Percentiles rank a stretch among this genome's conserved stretches.
Evolutionary conservation across 2,329 filamentous ascomycete species (phyloP).

Genomic region (Trichothecium roseum): DNA sequence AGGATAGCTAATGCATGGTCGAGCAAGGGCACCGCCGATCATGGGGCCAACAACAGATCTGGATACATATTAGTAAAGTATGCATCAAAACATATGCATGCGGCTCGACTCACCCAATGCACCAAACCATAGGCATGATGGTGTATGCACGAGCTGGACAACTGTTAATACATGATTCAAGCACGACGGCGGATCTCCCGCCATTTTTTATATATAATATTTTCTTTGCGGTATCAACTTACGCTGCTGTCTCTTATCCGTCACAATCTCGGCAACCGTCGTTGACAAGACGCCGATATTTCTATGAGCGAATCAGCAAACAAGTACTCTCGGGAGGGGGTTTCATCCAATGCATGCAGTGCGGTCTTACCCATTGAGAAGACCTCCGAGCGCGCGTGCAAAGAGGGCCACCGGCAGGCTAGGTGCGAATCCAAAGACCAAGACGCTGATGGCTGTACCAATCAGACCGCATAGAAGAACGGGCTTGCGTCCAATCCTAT

Average conservation of each 20-base stretch:
- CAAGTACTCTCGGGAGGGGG: constrained; percentile 5
- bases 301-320: constrained; percentile 26
- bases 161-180: constrained; percentile 13
- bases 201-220: too few species aligned
- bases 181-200: background rate
- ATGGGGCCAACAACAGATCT: constrained; percentile 87
- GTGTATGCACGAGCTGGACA: constrained; percentile 74
- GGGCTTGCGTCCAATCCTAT: constrained; percentile 84
- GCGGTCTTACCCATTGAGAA: constrained; percentile 68
- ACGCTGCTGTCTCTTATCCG: constrained; percentile 88
- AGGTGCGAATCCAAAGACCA: constrained; percentile 83
- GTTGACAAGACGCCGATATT: constrained; percentile 95
- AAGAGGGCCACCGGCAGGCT: constrained; percentile 75
- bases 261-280: constrained; percentile 88
- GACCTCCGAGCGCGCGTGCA: constrained; percentile 78
- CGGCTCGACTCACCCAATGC: constrained; percentile 57
- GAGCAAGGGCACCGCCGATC: constrained; percentile 80
- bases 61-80: constrained; percentile 10
- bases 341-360: constrained; percentile 15
- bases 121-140: constrained; percentile 98
- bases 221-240: too few species aligned
- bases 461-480: constrained; percentile 81
- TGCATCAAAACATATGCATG: too few species aligned
- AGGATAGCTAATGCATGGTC: constrained; percentile 77
- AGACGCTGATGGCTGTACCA: constrained; percentile 85